Evolutionary conservation across 331 rosid species (phyloP), one percentile per base, ranked within the genome.

Genomic region (Phaseolus coccineus): DNA sequence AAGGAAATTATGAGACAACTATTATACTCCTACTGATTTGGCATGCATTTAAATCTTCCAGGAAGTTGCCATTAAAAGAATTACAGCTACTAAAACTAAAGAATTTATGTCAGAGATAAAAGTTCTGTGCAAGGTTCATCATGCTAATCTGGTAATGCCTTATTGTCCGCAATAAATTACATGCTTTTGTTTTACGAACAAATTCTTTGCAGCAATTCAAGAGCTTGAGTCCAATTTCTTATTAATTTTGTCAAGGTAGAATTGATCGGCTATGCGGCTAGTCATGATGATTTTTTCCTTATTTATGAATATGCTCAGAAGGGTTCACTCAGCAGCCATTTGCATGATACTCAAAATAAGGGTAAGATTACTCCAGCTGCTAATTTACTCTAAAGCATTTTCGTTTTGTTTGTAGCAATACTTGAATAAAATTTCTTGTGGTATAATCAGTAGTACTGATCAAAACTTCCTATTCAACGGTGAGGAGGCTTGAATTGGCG

Each of bases 61-160:
- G 99, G 99, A 96, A 84, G 99, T 93, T 85, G 98, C 99, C 46
- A 84, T 96, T 65, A 96, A 96, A 85, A 89, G 91, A 89, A 96
- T 96, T 97, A 96, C 95, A 37, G 92, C 96, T n/a, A 93, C 94
- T 53, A 96, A 96, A 85, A 90, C 94, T 55, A 96, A 86, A 80
- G 99, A 96, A 71, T 93, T 96, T 81, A 78, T 90, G 81, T 87
- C 93, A 8, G 98, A 93, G 88, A 81, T 96, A 89, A 96, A 91
- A 88, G 98, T 96, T 78, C 80, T 96, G 8, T 90, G 98, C 93
- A 96, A 89, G 91, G 98, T 89, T 84, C 99, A 96, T 85, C 99
- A 96, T 84, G 79, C 97, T 44, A 96, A 96, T 87, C 94, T 96
- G 95, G 99, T 96, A 91, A 77, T 79, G 30, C 71, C 73, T 57